These are phyloP conservation scores for Ilyonectria mors-panacis DNA, from an alignment of 2,329 filamentous ascomycete species.

Conservation along the genomic window DNA sequence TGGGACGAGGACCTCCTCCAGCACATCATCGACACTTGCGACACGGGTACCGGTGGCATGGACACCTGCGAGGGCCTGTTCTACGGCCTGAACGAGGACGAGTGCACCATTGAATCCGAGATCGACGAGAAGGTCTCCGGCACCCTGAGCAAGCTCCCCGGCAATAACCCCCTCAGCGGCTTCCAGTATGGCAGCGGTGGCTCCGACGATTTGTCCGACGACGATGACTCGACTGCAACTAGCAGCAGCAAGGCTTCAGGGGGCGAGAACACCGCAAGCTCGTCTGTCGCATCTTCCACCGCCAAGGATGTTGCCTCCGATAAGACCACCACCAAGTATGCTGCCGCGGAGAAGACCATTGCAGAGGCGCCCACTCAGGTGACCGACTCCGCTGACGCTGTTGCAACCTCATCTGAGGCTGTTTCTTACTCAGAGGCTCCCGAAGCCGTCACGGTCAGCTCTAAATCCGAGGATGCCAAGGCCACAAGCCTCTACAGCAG, in stretches of 20 bases:
- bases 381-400: constrained; percentile 12
- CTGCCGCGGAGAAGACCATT: constrained; percentile 32
- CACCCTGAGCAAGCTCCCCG: constrained; percentile 65
- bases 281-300: constrained; percentile 7
- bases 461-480: constrained; percentile 41
- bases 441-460: constrained; percentile 19
- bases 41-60: constrained; percentile 72
- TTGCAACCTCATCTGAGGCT: constrained; percentile 27
- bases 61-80: constrained; percentile 73
- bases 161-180: constrained; percentile 68
- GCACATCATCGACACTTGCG: constrained; percentile 77
- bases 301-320: constrained; percentile 16
- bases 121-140: constrained; percentile 63
- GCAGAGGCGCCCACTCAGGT: constrained; percentile 26
- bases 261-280: constrained; percentile 5
- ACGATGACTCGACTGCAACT: constrained; percentile 9
- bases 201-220: constrained; percentile 7
- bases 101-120: constrained; percentile 66
- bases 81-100: constrained; percentile 65
- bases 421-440: constrained; percentile 30
- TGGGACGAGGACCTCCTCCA: constrained; percentile 79
- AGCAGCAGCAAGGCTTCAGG: constrained; percentile 16
- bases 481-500: constrained; percentile 36
- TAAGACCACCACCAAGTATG: constrained; percentile 26
- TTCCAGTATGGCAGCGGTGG: constrained; percentile 61